phyloP scores from a whole-genome alignment of 805 yeast genomes.

The Suhomyces tanzawaensis region DNA sequence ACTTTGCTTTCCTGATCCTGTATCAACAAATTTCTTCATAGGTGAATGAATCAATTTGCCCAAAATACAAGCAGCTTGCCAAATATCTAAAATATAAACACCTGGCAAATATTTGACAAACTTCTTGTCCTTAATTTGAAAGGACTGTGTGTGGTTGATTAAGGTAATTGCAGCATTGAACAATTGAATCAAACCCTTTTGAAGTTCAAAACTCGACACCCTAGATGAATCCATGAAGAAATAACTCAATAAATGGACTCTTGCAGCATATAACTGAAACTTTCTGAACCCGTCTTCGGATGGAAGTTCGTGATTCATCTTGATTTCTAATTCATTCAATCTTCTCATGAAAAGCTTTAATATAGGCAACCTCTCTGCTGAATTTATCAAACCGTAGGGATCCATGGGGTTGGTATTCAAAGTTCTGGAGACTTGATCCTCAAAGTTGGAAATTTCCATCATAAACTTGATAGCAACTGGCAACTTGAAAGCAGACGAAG shows the following conservation, averaged over 20 bases:
- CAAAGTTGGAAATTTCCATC: slow-evolving; percentile 81
- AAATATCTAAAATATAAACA: slow-evolving; percentile 73
- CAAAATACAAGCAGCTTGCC: slow-evolving; percentile 91
- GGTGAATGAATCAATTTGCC: slow-evolving; percentile 78
- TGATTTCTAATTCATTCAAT: slow-evolving; percentile 71
- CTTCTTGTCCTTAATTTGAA: slow-evolving; percentile 56
- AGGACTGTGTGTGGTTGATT: slow-evolving; percentile 61
- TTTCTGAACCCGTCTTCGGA: slow-evolving; percentile 64
- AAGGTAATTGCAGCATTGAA: slow-evolving; percentile 78
- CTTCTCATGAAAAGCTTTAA: slow-evolving; percentile 68
- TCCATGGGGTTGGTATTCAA: slow-evolving; percentile 69
- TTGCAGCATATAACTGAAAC: slow-evolving; percentile 66
- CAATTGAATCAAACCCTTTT: slow-evolving; percentile 69
- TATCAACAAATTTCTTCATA: slow-evolving; percentile 62
- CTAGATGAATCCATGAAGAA: slow-evolving; percentile 67
- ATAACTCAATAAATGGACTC: slow-evolving; percentile 81
- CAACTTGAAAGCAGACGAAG: slow-evolving; percentile 37
- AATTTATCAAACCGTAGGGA: slow-evolving; percentile 60
- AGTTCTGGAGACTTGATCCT: slow-evolving; percentile 78
- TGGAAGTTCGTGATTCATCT: slow-evolving; percentile 38
- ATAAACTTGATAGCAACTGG: slow-evolving; percentile 67
- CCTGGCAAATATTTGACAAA: slow-evolving; percentile 81
- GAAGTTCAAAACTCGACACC: slow-evolving; percentile 56
- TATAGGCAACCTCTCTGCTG: slow-evolving; percentile 72
- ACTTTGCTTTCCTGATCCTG: slow-evolving; percentile 66